Evolutionary conservation across 441 rosid species (phyloP).

Genomic region (Dalechampia spathulata): DNA sequence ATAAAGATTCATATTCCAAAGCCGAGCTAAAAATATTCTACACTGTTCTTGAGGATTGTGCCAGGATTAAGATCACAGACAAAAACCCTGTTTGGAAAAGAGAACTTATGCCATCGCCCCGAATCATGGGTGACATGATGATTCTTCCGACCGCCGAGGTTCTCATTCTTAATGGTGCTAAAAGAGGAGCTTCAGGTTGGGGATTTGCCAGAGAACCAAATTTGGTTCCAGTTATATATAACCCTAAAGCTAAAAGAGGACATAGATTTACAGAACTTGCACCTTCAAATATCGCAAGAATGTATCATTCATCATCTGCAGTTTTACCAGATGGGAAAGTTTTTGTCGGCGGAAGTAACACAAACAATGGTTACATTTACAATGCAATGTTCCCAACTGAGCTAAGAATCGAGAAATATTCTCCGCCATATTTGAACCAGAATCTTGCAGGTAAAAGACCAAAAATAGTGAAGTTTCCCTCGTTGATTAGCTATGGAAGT

Average conservation of each 20-base stretch:
- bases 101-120: constrained; percentile 53
- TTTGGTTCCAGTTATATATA: constrained; percentile 30
- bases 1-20: constrained; percentile 27
- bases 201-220: constrained; percentile 45
- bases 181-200: constrained; percentile 56
- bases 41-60: constrained; percentile 42
- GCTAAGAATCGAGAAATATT: constrained; percentile 56
- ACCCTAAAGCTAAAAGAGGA: constrained; percentile 13
- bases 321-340: constrained; percentile 48
- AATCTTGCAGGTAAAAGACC: constrained; percentile 18
- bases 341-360: constrained; percentile 61
- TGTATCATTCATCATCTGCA: constrained; percentile 54
- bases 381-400: constrained; percentile 53
- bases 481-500: constrained; percentile 14
- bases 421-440: constrained; percentile 48
- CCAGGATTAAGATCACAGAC: constrained; percentile 30
- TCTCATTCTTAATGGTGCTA: constrained; percentile 48
- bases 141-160: constrained; percentile 49
- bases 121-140: constrained; percentile 49
- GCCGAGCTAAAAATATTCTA: constrained; percentile 26
- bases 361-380: constrained; percentile 38
- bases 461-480: constrained; percentile 9
- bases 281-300: constrained; percentile 36
- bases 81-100: constrained; percentile 37
- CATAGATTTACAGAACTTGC: constrained; percentile 29